These are phyloP conservation scores for Singerocomus rubriflavus DNA, from an alignment of 1,284 basidiomycete genomes.

Conservation along the genomic window DNA sequence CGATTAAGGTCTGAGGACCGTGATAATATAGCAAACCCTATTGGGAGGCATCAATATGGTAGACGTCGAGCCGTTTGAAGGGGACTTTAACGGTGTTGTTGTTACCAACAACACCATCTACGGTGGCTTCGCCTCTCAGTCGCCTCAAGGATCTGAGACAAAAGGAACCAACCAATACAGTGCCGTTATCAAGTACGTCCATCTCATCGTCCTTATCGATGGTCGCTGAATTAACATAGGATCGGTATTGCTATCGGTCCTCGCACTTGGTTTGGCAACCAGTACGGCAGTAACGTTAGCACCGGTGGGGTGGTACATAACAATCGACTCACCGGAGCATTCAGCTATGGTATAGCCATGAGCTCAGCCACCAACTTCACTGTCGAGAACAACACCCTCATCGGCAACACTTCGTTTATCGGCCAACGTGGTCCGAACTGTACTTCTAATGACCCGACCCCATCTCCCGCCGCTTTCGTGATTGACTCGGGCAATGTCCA, in stretches of 20 bases:
- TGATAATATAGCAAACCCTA: conserved; percentile 52
- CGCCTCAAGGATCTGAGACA: conserved; percentile 37
- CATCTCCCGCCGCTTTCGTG: conserved; percentile 57
- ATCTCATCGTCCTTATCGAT: not conserved
- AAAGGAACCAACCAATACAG: conserved; percentile 58
- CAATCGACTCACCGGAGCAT: conserved; percentile 72
- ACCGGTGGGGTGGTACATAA: conserved; percentile 56
- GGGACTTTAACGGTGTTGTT: conserved; percentile 65
- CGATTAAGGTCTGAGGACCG: not conserved
- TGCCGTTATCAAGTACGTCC: conserved; percentile 64
- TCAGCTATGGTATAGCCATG: conserved; percentile 68
- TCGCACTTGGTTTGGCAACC: conserved; percentile 71
- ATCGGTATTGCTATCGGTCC: conserved; percentile 79
- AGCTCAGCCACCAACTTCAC: conserved; percentile 65
- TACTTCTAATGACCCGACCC: conserved; percentile 47
- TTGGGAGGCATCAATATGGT: conserved; percentile 84
- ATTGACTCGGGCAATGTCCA: conserved; percentile 46
- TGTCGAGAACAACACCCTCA: conserved; percentile 59
- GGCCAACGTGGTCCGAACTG: conserved; percentile 72
- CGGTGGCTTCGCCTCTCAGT: conserved; percentile 62
- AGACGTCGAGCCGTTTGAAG: conserved; percentile 71
- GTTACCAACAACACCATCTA: conserved; percentile 71
- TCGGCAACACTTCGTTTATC: conserved; percentile 76
- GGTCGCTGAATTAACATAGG: conserved; percentile 32
- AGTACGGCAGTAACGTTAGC: conserved; percentile 59